Conservation (phyloP, 805 yeast species). For the Schizosaccharomyces lindneri region DNA sequence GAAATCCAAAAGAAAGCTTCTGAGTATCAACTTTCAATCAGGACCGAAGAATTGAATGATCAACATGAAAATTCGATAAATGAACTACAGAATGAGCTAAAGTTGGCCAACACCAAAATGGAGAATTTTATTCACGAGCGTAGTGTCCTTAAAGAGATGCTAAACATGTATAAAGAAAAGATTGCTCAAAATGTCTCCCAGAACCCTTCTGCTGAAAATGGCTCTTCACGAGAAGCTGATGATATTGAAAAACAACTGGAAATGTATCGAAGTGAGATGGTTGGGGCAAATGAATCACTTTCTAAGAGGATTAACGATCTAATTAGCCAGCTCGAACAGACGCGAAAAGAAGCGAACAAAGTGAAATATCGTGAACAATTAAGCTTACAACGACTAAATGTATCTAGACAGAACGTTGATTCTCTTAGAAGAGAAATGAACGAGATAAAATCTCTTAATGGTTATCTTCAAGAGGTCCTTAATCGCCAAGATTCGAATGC, state of each 20-base stretch:
- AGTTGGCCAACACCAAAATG: neutral
- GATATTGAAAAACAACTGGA: neutral
- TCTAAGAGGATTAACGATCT: neutral
- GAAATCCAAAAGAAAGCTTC: neutral
- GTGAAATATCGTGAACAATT: neutral
- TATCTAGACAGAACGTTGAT: neutral
- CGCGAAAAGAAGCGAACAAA: neutral
- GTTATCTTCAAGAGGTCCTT: neutral
- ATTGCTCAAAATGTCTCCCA: neutral
- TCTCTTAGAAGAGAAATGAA: neutral
- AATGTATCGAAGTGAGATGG: neutral
- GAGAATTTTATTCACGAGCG: neutral
- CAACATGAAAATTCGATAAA: neutral
- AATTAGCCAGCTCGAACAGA: neutral
- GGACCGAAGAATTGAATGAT: neutral
- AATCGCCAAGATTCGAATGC: neutral
- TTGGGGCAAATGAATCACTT: neutral
- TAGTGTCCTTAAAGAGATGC: neutral
- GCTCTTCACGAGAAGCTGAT: neutral
- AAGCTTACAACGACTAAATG: neutral
- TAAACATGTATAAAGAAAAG: neutral
- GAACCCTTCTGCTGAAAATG: neutral
- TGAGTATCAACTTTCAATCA: neutral
- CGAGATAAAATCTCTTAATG: neutral
- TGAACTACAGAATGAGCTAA: neutral